Evolutionary conservation across 768 basidiomycete genomes (phyloP).

Genomic region (Boletus fagicola): DNA sequence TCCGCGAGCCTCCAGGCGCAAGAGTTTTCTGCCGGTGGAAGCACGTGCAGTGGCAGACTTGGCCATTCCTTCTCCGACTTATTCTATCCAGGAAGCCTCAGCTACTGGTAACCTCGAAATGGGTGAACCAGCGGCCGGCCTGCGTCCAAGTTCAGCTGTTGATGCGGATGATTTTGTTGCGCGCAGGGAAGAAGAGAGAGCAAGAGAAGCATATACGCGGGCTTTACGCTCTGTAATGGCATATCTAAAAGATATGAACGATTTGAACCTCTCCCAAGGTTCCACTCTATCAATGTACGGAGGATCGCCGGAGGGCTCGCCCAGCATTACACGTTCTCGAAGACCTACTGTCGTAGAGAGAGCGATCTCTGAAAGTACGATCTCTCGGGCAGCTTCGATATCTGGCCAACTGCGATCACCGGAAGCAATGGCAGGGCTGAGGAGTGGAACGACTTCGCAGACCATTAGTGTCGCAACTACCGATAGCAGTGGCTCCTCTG

Average conservation of each 20-base stretch:
- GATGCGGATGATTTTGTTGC: slow-evolving; percentile 43
- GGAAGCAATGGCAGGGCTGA: slow-evolving; percentile 60
- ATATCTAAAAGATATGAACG: slow-evolving; percentile 94
- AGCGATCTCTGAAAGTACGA: slow-evolving; percentile 45
- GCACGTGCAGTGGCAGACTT: slow-evolving; percentile 59
- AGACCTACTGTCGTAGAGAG: slow-evolving; percentile 66
- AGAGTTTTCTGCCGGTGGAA: slow-evolving; percentile 89
- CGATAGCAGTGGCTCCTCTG: slow-evolving; percentile 68
- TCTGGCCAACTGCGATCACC: slow-evolving; percentile 61
- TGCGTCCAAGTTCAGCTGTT: slow-evolving; percentile 46
- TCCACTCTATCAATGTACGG: slow-evolving; percentile 60
- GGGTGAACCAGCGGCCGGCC: slow-evolving; percentile 25
- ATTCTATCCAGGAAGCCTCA: slow-evolving; percentile 54
- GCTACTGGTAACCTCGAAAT: slow-evolving; percentile 37
- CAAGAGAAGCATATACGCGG: slow-evolving; percentile 68
- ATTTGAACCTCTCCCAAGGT: slow-evolving; percentile 69
- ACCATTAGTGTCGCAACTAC: slow-evolving; percentile 73
- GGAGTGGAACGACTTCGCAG: slow-evolving; percentile 58
- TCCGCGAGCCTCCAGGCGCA: slow-evolving; percentile 61
- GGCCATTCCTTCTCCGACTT: slow-evolving; percentile 59
- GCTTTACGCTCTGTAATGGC: slow-evolving; percentile 92
- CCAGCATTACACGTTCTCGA: slow-evolving; percentile 46
- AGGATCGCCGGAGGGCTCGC: slow-evolving; percentile 43
- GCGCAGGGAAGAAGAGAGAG: slow-evolving; percentile 69
- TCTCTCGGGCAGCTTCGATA: slow-evolving; percentile 48